Base-by-base conservation (phyloP, 208 protist species). In the Trypanosoma platydactyli region DNA sequence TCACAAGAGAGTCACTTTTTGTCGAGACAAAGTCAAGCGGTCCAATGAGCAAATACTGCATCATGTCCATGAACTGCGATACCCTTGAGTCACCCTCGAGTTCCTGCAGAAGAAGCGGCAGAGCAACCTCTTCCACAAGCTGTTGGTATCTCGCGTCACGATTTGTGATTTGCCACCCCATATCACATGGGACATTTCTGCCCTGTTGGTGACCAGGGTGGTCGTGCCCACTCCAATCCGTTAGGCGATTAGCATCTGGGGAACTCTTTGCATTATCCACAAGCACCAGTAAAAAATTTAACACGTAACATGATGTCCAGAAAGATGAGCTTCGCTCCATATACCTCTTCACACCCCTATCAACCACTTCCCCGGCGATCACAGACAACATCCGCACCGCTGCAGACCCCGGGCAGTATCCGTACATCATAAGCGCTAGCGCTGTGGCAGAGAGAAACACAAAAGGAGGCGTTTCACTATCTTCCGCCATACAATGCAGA, bases 131-230 rank as follows among this genome's bases (percentile, higher is more conserved):
- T 1, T 68, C 45, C 38, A 75, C 45, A 40, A 75, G 54, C 12
- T 64, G 52, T 25, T 63, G n/a, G 42, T 75, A 75, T 30, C 60
- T 54, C 1, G n/a, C 51, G 24, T 68, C 7, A 18, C 69, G 60
- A 42, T 64, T 68, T 24, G 64, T 20, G 53, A 75, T 75, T 38
- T 56, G 62, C 53, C 59, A 74, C 7, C 12, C 27, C 13, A 25
- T 46, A 15, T 58, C 45, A 68, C 62, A 55, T 46, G 61, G 64
- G 41, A 54, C 24, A 57, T 68, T 69, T 18, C 61, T 61, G 11
- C 69, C 52, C 41, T 75, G 69, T 42, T 66, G 69, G 41, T 75
- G 69, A 11, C 69, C 69, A 22, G 69, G 61, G 20, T 55, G 51
- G 40, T 75, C 64, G 15, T 33, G 38, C 48, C 64, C 62, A 20